Percentiles rank a stretch among this genome's conserved stretches.
phyloP scores from a whole-genome alignment of 1,284 basidiomycete species.

The Sporisorium exsertum region DNA sequence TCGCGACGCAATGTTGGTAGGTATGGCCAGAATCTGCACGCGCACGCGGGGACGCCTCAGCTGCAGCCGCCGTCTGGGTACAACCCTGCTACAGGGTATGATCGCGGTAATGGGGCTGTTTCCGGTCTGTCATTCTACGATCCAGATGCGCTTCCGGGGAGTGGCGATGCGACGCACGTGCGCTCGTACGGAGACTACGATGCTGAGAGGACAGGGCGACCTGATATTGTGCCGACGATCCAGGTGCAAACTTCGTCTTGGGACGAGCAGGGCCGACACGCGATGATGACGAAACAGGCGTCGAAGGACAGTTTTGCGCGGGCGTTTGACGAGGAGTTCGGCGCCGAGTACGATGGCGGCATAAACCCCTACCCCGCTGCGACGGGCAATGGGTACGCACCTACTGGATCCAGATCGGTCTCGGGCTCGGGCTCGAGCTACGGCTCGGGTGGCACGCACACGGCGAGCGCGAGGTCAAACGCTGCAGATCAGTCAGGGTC shows the following conservation, averaged over 20 bases:
- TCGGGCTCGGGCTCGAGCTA: slow-evolving; percentile 22
- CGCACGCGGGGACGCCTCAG: slow-evolving; percentile 17
- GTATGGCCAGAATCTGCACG: slow-evolving; percentile 11
- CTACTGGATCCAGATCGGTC: slow-evolving; percentile 29
- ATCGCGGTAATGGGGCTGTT: slow-evolving; percentile 39
- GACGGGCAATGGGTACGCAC: slow-evolving; percentile 24
- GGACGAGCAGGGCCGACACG: neutral
- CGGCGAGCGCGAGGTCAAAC: neutral
- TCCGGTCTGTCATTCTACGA: slow-evolving; percentile 54
- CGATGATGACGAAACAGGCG: slow-evolving; percentile 25
- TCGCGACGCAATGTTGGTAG: slow-evolving; percentile 17
- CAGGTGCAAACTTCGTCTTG: slow-evolving; percentile 21
- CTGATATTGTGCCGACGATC: slow-evolving; percentile 27
- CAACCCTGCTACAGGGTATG: slow-evolving; percentile 19
- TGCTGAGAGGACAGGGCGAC: slow-evolving; percentile 12
- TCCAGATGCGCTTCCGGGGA: slow-evolving; percentile 39
- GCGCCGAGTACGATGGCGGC: slow-evolving; percentile 19
- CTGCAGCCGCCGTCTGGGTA: slow-evolving; percentile 3
- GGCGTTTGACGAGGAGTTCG: slow-evolving; percentile 54
- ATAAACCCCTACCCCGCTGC: slow-evolving; percentile 28
- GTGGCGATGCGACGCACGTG: slow-evolving; percentile 7
- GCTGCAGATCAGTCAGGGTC: slow-evolving; percentile 1
- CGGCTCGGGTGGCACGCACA: slow-evolving; percentile 20
- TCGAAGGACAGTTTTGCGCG: slow-evolving; percentile 46
- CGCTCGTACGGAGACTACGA: slow-evolving; percentile 11